Base-by-base conservation (phyloP, 2,329 filamentous ascomycete genomes). In the Paradendryphiella salina region DNA sequence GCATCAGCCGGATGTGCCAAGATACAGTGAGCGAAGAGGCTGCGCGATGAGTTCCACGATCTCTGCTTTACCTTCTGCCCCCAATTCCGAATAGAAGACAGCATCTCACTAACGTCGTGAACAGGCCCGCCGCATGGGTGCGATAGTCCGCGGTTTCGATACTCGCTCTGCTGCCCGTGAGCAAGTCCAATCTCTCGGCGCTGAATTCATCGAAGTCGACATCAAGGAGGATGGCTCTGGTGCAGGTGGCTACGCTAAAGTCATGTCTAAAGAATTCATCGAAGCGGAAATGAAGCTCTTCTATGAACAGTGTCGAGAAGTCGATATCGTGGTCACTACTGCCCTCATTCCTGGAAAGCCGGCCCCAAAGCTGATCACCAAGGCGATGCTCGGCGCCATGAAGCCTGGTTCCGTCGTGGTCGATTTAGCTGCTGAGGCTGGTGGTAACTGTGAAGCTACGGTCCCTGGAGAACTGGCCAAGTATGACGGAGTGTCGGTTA, bases 211-310 rank as follows among this genome's bases (percentile, higher is more conserved):
- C 60, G 89, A 96, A 73, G 90, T 96, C 17, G 87, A 90, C 11
- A 79, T 96, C 17, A 72, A 93, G 60, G 91, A 96, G 73, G 90
- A 94, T 53, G 91, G 91, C 1, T 85, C 87, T 10, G 90, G 90
- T 2, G 85, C 88, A 7, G 90, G 91, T 21, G 91, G 91, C 13
- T 96, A 96, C 66, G 90, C 89, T 45, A 96, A 96, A 67, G 89
- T 92, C 67, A 96, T 96, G 90, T 94, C 89, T 46, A 91, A 93
- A 66, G 90, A 93, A 60, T 96, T 96, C 66, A 90, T 94, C 70
- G 89, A 90, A 54, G 90, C 90, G 5, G 90, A 96, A 72, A 95
- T 95, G 90, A 92, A 89, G 71, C 80, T 96, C 0, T 96, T 96
- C 75, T 85, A 89, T 69, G 88, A 94, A 61, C 91, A 96, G 71